phyloP scores from a whole-genome alignment of 2,329 filamentous ascomycete species.

The Diaporthe caulivora region DNA sequence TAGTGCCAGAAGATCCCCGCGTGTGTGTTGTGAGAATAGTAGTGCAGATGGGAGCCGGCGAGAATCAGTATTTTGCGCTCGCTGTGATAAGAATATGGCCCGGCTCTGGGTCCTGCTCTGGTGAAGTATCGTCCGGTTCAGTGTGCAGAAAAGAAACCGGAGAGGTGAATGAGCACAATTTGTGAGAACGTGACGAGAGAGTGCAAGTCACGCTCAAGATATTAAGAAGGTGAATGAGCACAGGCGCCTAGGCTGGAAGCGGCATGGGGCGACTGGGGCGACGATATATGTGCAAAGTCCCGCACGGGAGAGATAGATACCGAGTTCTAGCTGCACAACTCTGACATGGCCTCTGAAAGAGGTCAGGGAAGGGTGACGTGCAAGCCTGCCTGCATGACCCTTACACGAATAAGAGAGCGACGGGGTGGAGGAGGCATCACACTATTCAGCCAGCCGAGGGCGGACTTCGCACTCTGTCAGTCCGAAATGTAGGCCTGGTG shows the following conservation, averaged over 20 bases:
- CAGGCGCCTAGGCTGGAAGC: background rate
- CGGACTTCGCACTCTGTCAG: constrained; percentile 10
- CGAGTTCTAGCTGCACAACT: constrained; percentile 4
- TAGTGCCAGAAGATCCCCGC: background rate
- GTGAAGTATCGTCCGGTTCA: background rate
- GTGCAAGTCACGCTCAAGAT: background rate
- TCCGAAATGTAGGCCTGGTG: constrained; percentile 17
- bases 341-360: background rate
- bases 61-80: background rate
- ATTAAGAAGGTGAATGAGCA: constrained; percentile 16
- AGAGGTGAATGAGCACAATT: background rate
- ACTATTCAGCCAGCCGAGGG: background rate
- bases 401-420: constrained; percentile 21
- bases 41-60: background rate
- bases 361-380: background rate
- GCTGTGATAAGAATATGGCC: background rate
- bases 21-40: background rate
- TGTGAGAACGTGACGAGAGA: background rate
- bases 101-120: background rate
- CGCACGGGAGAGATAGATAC: constrained; percentile 3
- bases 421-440: background rate
- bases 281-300: constrained; percentile 10
- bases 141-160: background rate
- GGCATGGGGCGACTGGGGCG: constrained; percentile 14
- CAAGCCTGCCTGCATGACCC: background rate